A percentile compares a stretch with the other conserved stretches of the same genome.
These are phyloP conservation scores for Coniella vitis DNA, from an alignment of 2,329 filamentous ascomycete genomes.

Conservation along the genomic window DNA sequence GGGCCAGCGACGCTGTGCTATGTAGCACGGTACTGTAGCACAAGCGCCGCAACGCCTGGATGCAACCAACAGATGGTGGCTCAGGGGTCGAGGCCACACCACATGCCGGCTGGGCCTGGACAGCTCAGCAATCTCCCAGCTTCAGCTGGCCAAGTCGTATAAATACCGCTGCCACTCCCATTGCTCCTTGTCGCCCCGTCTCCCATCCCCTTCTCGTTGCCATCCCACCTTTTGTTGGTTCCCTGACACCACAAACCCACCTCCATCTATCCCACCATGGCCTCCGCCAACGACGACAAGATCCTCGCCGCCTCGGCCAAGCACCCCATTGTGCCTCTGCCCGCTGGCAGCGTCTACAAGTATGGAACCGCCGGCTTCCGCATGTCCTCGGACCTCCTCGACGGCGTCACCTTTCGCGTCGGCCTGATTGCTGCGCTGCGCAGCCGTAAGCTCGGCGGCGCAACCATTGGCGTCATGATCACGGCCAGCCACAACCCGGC, in stretches of 20 bases:
- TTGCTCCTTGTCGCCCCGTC: neutral
- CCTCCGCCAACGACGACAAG: constrained; percentile 30
- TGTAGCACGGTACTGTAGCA: too few species aligned
- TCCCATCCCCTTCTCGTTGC: neutral
- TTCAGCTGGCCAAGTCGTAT: neutral
- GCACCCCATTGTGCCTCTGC: constrained; percentile 48
- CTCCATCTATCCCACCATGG: constrained; percentile 35
- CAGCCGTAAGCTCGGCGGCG: constrained; percentile 81
- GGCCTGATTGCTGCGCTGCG: constrained; percentile 83
- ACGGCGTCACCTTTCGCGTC: constrained; percentile 88
- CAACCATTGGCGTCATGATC: constrained; percentile 94
- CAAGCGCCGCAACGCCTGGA: neutral
- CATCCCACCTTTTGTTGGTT: constrained; percentile 1
- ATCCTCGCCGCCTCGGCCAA: constrained; percentile 56
- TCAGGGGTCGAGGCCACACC: neutral
- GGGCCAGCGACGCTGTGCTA: neutral
- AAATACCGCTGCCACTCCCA: constrained; percentile 3
- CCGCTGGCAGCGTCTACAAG: constrained; percentile 47
- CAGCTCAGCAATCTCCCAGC: constrained; percentile 4
- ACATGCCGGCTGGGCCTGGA: neutral
- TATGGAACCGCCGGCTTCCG: constrained; percentile 64
- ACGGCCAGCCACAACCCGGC: constrained; percentile 91
- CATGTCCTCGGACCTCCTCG: constrained; percentile 71
- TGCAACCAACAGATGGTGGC: constrained; percentile 1
- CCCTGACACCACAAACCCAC: constrained; percentile 2